phyloP scores from a whole-genome alignment of 768 basidiomycete species.

The Megacollybia marginata region DNA sequence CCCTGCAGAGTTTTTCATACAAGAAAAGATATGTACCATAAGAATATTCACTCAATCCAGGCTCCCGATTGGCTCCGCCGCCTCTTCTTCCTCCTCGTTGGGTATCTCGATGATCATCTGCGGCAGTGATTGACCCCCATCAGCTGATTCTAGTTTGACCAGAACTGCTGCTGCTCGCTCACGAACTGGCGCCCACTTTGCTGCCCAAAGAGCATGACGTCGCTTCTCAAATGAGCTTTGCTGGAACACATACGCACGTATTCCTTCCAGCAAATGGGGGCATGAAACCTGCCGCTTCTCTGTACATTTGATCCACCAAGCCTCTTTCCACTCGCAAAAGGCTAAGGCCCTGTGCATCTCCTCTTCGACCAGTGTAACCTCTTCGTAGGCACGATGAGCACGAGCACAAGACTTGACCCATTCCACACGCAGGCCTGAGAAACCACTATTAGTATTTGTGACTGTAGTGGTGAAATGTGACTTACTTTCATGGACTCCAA shows the following conservation, averaged over 20 bases:
- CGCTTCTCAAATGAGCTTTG: not conserved
- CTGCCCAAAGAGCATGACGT: not conserved
- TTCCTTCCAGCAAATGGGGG: not conserved
- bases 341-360: slow-evolving; percentile 18
- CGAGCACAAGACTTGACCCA: slow-evolving; percentile 17
- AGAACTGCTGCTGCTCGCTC: not conserved
- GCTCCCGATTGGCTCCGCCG: too few species aligned
- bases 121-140: too few species aligned
- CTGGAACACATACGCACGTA: not conserved
- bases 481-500: slow-evolving; percentile 4
- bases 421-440: slow-evolving; percentile 14
- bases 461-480: not conserved
- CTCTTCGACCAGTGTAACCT: slow-evolving; percentile 13
- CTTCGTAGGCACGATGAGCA: slow-evolving; percentile 17
- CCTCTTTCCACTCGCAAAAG: too few species aligned
- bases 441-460: not conserved
- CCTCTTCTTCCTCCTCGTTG: too few species aligned
- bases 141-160: too few species aligned
- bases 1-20: too few species aligned
- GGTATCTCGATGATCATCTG: too few species aligned
- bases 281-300: not conserved
- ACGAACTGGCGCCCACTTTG: not conserved
- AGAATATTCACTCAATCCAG: too few species aligned
- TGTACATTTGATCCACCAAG: not conserved
- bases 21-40: too few species aligned